These are phyloP conservation scores for Coelastrella sp. DNA, from an alignment of 139 green algal genomes.

Conservation along the genomic window DNA sequence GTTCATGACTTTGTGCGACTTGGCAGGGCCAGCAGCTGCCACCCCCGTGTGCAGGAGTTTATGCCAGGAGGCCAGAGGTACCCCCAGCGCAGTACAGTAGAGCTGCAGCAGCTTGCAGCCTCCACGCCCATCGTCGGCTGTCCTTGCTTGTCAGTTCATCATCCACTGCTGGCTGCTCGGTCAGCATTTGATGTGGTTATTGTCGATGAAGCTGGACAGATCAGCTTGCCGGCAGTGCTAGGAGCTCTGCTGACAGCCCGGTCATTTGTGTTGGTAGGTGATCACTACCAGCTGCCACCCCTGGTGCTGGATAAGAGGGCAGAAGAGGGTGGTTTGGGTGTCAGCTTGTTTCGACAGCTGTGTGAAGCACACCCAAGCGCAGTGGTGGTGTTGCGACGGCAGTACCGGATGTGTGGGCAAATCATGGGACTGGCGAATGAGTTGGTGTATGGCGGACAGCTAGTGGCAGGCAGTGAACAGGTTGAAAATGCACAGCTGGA, in stretches of 20 bases:
- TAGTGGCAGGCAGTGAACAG: slow-evolving; percentile 73
- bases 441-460: slow-evolving; percentile 84
- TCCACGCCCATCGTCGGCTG: slow-evolving; percentile 31
- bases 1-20: slow-evolving; percentile 78
- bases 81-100: slow-evolving; percentile 19
- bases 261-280: slow-evolving; percentile 88
- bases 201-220: slow-evolving; percentile 95
- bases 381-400: slow-evolving; percentile 72
- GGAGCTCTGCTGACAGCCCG: slow-evolving; percentile 75
- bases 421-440: slow-evolving; percentile 91
- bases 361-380: slow-evolving; percentile 84
- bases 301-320: slow-evolving; percentile 70
- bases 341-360: slow-evolving; percentile 87
- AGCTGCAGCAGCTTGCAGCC: slow-evolving; percentile 29
- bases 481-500: slow-evolving; percentile 67
- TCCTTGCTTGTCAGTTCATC: slow-evolving; percentile 75
- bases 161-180: slow-evolving; percentile 73
- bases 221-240: slow-evolving; percentile 76
- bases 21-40: slow-evolving; percentile 66
- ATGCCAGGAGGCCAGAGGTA: slow-evolving; percentile 61
- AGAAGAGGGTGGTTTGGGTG: slow-evolving; percentile 70
- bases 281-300: slow-evolving; percentile 80
- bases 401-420: slow-evolving; percentile 94
- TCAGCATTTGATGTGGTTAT: slow-evolving; percentile 93
- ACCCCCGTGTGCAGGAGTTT: slow-evolving; percentile 68